Percentiles rank a stretch among this genome's conserved stretches.
phyloP scores from a whole-genome alignment of 179 eudicot genomes.

The Carnegiea gigantea region DNA sequence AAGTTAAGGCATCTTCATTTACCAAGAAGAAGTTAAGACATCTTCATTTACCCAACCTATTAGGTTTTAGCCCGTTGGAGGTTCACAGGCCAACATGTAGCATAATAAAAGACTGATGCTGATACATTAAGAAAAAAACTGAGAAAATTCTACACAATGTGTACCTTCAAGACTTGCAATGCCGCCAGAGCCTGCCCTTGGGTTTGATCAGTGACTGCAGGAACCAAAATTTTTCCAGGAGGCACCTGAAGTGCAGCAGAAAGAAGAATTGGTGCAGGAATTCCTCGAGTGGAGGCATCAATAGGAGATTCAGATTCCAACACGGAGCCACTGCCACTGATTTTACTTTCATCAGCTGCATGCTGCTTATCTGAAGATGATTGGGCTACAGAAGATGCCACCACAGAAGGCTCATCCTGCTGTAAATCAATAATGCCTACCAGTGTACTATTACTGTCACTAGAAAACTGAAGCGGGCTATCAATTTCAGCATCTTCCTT shows the following conservation, averaged over 20 bases:
- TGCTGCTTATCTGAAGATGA: constrained; percentile 37
- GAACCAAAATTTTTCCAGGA: constrained; percentile 88
- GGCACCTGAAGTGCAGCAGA: constrained; percentile 67
- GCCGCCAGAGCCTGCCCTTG: constrained; percentile 92
- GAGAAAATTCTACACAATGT: neutral
- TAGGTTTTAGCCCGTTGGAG: neutral
- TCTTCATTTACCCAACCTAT: neutral
- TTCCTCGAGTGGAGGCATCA: constrained; percentile 52
- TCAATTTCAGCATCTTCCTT: constrained; percentile 33
- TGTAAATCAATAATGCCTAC: constrained; percentile 26
- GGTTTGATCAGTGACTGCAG: constrained; percentile 84
- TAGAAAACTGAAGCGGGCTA: constrained; percentile 30
- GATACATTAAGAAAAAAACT: neutral
- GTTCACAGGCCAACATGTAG: neutral
- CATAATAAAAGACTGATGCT: neutral
- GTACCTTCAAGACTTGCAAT: constrained; percentile 89
- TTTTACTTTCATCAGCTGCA: constrained; percentile 30
- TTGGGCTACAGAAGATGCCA: constrained; percentile 33
- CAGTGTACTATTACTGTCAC: constrained; percentile 31
- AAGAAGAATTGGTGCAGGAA: constrained; percentile 88
- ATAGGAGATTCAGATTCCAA: constrained; percentile 39
- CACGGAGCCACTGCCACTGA: constrained; percentile 30
- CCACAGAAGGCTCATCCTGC: constrained; percentile 30
- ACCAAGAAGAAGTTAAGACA: neutral
- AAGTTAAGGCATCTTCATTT: neutral